phyloP scores from a whole-genome alignment of 805 yeast genomes.

The Candida koratica region DNA sequence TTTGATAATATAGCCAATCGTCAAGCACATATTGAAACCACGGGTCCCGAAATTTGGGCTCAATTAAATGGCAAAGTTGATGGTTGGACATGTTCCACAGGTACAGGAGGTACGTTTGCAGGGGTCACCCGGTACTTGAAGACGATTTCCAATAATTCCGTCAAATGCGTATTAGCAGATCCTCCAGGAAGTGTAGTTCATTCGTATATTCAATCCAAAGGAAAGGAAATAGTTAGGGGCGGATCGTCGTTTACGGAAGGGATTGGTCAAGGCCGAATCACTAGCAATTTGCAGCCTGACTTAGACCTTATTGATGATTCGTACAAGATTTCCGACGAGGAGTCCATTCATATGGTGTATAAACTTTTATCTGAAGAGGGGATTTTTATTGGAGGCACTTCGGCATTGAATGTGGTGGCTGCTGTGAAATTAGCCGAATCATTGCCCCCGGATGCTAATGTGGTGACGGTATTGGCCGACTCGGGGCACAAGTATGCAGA shows the following conservation, averaged over 20 bases:
- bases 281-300: conserved; percentile 74
- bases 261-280: conserved; percentile 92
- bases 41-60: conserved; percentile 91
- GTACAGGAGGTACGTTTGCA: conserved; percentile 91
- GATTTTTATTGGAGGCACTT: conserved; percentile 83
- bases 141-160: conserved; percentile 54
- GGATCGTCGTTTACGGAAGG: conserved; percentile 95
- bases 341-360: conserved; percentile 79
- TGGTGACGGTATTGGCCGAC: conserved; percentile 87
- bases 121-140: conserved; percentile 80
- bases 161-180: conserved; percentile 71
- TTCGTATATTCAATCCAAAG: conserved; percentile 69
- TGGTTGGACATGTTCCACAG: conserved; percentile 87
- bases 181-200: conserved; percentile 91
- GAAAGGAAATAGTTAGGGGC: conserved; percentile 60
- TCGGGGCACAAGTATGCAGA: conserved; percentile 88
- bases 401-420: conserved; percentile 87
- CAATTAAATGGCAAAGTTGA: conserved; percentile 75
- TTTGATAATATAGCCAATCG: conserved; percentile 86
- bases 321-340: conserved; percentile 69
- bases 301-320: conserved; percentile 77
- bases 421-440: conserved; percentile 72
- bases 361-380: conserved; percentile 86
- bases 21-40: conserved; percentile 82
- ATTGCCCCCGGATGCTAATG: conserved; percentile 74